Base-by-base conservation (phyloP, 805 yeast species). In the Phaffomyces opuntiae region DNA sequence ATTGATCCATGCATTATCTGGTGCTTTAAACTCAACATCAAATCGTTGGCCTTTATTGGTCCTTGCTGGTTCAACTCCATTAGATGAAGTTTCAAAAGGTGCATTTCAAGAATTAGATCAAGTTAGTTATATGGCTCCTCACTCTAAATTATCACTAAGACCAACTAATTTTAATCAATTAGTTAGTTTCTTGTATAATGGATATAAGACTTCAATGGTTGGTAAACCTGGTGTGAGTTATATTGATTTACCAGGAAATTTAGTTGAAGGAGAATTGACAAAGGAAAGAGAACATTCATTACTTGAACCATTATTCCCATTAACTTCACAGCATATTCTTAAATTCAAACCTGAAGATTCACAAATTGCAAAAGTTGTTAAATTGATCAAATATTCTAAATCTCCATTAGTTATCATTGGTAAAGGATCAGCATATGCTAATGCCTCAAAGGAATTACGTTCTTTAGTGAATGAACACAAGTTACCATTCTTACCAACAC, bases 91-190 rank as follows among this genome's bases (percentile, higher is more conserved):
- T 9, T 63, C 74, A 39, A 73, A 72, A 53, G 88, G 88, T 6
- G 87, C 81, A 0, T 83, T 83, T 59, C 89, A 83, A 62, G 88
- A 83, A 54, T 57, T 82, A 45, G 86, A 83, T 58, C 89, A 83
- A 57, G 70, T 81, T 2, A 64, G 77, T 16, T 60, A 74, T 27
- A 57, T 81, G 50, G 47, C 63, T 1, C 68, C 70, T 0, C 71
- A 77, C 57, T 64, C 79, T 16, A 82, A 82, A 51, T 73, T 77
- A 50, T 68, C 77, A 12, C 75, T 70, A 12, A 70, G 67, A 50
- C 77, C 79, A 1, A 52, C 65, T 2, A 44, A 53, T 1, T 40
- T 65, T 6, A 51, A 50, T 2, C 65, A 62, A 13, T 49, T 77
- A 7, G 75, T 78, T 0, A 49, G 53, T 5, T 55, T 69, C 32